Base-by-base conservation (phyloP, 1,284 basidiomycete genomes). In the Meira miltonrushii region DNA sequence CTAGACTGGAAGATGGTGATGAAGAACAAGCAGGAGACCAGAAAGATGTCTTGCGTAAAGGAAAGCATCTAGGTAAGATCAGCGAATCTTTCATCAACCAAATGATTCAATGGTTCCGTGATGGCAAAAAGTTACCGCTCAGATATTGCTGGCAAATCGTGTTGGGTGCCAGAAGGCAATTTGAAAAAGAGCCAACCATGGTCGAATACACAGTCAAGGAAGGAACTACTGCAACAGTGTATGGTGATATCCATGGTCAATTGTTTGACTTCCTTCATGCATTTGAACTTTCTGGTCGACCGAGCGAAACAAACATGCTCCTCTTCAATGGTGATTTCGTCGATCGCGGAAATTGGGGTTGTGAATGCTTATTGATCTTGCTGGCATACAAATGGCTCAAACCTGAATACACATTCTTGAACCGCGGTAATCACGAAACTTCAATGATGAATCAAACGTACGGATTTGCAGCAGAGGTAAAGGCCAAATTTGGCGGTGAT, bases 361-460 rank as follows among this genome's bases (percentile, higher is more conserved):
- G 96, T 60, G 95, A 99, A 80, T 93, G 97, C 59, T 92, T 93
- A 57, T 80, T 98, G 62, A 89, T 89, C 9, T 87, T 93, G 1
- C 90, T 98, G 75, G 91, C 93, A 5, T 96, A 89, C 82, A 98
- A 98, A 83, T 98, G 93, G 70, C 67, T 76, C 51, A 75, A 72
- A 62, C 74, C 75, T 38, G 60, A 67, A 48, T 72, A 68, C n/a
- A 72, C 69, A 2, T 65, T 76, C 28, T 59, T 77, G 54, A 76
- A 76, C 64, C 96, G 94, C 61, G 95, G 94, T 23, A 98, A 97
- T 80, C 94, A 98, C 78, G 94, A 98, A 81, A 89, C 93, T 54
- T 91, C 88, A 79, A 91, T 96, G 62, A 85, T 85, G 84, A 85
- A 85, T 67, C 67, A 74, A 61, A 66, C 71, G 13, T 69, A 77